Base-by-base conservation (phyloP, 768 basidiomycete species). In the Rhodotorula toruloides region DNA sequence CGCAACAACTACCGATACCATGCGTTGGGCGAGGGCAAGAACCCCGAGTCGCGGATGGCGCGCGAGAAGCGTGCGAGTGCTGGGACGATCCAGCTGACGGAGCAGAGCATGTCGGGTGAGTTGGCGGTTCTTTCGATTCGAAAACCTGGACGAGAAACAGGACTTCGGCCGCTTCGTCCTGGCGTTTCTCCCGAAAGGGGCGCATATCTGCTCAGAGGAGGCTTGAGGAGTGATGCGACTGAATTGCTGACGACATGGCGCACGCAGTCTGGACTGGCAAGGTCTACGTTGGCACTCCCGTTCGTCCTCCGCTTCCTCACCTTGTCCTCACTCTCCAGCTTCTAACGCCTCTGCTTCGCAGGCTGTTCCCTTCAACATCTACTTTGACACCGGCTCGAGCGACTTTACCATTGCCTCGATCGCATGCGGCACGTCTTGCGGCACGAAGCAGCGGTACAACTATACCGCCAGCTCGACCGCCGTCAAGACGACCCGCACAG, bases 341-440 rank as follows among this genome's bases (percentile, higher is more conserved):
- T 29, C 13, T 27, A 17, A 3, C 21, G n/a, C 27, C 48, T 27
- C 1, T n/a, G n/a, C n/a, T n/a, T n/a, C n/a, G n/a, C n/a, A n/a
- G n/a, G n/a, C n/a, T n/a, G n/a, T n/a, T n/a, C n/a, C n/a, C 25
- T 70, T 78, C 49, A 54, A 73, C 34, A 75, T 79, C 46, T 76
- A 77, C 67, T 76, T 79, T 47, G 78, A 79, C 65, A 78, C 77
- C 16, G 77, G 77, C 31, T 76, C 74, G 36, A 68, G 75, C 22
- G 78, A 79, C 70, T 67, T 77, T 14, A 78, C 76, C 37, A 46
- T 72, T 34, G 54, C 63, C 2, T 61, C 66, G 27, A 42, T 53
- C 14, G n/a, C 29, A 16, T 73, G 71, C 67, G 19, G 43, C 10
- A 32, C 48, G 19, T 61, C 43, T 36, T 69, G 68, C 52, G 63